A percentile compares a stretch with the other conserved stretches of the same genome.
phyloP scores from a whole-genome alignment of 148 eudicot species.

The Rhododendron ferrugineum region DNA sequence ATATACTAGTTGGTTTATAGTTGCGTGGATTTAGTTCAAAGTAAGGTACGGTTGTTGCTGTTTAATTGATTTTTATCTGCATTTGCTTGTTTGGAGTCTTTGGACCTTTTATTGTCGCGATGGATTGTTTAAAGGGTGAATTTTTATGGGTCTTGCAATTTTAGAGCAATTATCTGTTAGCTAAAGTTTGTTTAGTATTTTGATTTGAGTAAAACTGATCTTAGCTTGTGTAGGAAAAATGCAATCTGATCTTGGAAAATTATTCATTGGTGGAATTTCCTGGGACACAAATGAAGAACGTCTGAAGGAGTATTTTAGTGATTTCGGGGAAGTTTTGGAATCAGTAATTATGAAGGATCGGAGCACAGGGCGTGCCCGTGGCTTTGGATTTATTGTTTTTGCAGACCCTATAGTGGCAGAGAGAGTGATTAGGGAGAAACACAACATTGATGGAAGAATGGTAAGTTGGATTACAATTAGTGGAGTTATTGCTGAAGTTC shows the following conservation, averaged over 20 bases:
- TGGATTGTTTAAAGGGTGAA: conserved; percentile 18
- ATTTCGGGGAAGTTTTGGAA: conserved; percentile 72
- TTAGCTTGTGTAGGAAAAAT: conserved; percentile 37
- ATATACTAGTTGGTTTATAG: conserved; percentile 3
- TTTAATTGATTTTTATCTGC: conserved; percentile 20
- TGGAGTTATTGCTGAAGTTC: neutral
- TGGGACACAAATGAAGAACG: conserved; percentile 90
- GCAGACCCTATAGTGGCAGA: conserved; percentile 71
- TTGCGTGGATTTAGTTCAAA: neutral
- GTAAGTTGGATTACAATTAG: conserved; percentile 26
- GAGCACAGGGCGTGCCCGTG: conserved; percentile 83
- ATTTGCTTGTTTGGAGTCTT: neutral
- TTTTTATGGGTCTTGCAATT: conserved; percentile 5
- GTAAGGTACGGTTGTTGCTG: conserved; percentile 9
- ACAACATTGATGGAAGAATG: conserved; percentile 79
- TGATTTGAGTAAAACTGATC: conserved; percentile 11
- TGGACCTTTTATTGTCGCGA: conserved; percentile 9
- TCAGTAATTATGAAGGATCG: conserved; percentile 89
- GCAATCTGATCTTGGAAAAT: conserved; percentile 81
- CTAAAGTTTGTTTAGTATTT: neutral
- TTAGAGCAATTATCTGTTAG: neutral
- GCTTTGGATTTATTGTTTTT: conserved; percentile 79
- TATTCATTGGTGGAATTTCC: conserved; percentile 79
- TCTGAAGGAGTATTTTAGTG: conserved; percentile 67
- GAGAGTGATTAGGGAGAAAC: conserved; percentile 68